These are phyloP conservation scores for Climacium dendroides DNA, from an alignment of 225 moss, liverwort and hornwort species.

Conservation along the genomic window DNA sequence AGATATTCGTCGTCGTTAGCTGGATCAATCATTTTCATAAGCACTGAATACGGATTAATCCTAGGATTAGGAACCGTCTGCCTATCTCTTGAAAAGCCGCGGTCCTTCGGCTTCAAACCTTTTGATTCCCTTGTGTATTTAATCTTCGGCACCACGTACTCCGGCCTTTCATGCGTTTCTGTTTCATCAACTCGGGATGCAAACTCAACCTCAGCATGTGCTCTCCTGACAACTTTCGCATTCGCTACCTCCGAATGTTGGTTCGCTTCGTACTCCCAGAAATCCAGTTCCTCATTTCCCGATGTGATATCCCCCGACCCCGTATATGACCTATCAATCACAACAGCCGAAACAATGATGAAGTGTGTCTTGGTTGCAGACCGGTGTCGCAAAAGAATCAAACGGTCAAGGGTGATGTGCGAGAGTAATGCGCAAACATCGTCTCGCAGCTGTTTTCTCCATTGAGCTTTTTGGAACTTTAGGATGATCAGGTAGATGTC, in stretches of 20 bases:
- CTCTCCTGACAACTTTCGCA: not conserved
- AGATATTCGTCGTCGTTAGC: slow-evolving; percentile 34
- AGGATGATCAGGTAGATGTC: not conserved
- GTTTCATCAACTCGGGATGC: not conserved
- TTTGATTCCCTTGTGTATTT: slow-evolving; percentile 24
- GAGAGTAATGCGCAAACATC: not conserved
- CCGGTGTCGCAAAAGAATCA: not conserved
- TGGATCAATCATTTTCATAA: slow-evolving; percentile 42
- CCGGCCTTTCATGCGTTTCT: slow-evolving; percentile 3
- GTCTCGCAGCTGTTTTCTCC: not conserved
- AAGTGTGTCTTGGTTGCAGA: not conserved
- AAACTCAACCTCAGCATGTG: not conserved
- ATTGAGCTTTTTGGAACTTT: not conserved
- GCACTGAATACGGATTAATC: slow-evolving; percentile 27
- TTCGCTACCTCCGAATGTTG: not conserved
- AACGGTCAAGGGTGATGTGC: not conserved
- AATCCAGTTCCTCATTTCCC: slow-evolving; percentile 7
- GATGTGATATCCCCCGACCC: not conserved
- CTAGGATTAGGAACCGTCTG: slow-evolving; percentile 9
- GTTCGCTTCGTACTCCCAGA: slow-evolving; percentile 28
- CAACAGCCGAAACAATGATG: not conserved
- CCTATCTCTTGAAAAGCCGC: slow-evolving; percentile 17
- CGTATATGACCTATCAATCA: not conserved
- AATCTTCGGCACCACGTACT: slow-evolving; percentile 20
- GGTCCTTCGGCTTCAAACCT: slow-evolving; percentile 24